These are phyloP conservation scores for Saccharomyces cerevisiae DNA, from an alignment of 805 yeast species.

Conservation along the genomic window DNA sequence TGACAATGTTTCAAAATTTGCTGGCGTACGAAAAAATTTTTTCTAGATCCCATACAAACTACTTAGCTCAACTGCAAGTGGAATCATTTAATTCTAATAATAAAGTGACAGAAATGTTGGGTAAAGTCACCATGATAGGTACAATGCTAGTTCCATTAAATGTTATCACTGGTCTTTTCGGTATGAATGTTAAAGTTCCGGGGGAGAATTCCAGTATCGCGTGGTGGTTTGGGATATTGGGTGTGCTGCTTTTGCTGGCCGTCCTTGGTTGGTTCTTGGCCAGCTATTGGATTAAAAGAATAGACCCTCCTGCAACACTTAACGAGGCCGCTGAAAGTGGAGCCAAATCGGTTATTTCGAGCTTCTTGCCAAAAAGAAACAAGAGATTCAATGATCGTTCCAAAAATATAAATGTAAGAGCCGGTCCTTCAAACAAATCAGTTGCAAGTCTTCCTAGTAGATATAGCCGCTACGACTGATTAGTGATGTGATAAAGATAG, in stretches of 20 bases:
- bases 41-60: conserved; percentile 84
- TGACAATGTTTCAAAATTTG: conserved; percentile 90
- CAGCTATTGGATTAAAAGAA: conserved; percentile 32
- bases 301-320: conserved; percentile 26
- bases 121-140: conserved; percentile 85
- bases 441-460: conserved; percentile 17
- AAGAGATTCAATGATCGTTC: conserved; percentile 2
- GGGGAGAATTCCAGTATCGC: conserved; percentile 43
- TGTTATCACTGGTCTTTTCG: conserved; percentile 83
- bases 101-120: conserved; percentile 75
- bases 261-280: conserved; percentile 35
- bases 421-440: conserved; percentile 7
- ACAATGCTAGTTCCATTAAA: conserved; percentile 86
- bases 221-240: conserved; percentile 68
- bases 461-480: conserved; percentile 15
- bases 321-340: conserved; percentile 30
- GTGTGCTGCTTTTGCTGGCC: conserved; percentile 39
- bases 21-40: conserved; percentile 87
- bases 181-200: conserved; percentile 90
- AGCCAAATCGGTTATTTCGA: conserved; percentile 29
- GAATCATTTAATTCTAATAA: conserved; percentile 82
- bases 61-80: conserved; percentile 88
- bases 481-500: conserved; percentile 34
- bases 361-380: conserved; percentile 14
- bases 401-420: background rate